Base-by-base conservation (phyloP, 1,139 yeast genomes). In the Kazachstania sp. region DNA sequence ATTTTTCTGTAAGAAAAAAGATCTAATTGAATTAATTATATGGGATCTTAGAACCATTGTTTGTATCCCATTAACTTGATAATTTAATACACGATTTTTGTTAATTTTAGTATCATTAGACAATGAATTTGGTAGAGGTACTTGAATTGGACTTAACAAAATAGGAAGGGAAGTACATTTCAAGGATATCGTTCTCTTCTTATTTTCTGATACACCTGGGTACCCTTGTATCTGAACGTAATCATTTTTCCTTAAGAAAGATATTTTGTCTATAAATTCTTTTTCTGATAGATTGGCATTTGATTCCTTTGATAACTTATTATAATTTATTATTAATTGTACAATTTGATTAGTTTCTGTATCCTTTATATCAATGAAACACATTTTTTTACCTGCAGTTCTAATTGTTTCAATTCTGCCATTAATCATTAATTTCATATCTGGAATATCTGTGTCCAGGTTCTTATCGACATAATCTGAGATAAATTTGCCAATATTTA, bases 121-220 rank as follows among this genome's bases (percentile, higher is more conserved):
- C 29, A 81, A 66, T 49, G 73, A 75, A 28, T 79, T 81, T 0
- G 97, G 96, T 1, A 86, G 60, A 1, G 87, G 81, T 47, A 76
- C 79, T 47, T 87, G 70, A 32, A 92, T 74, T 0, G 96, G 94
- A 0, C 90, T 65, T 11, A 85, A 71, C 19, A 86, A 64, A 30
- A 50, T 55, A 1, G 85, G 64, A 1, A 79, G 72, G 6, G 63
- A 53, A 1, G 67, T 65, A n/a, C 82, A 73, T 54, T 85, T 79
- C 48, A 92, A 59, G 1, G 96, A 83, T 12, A 90, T 68, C 4
- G 58, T 62, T 37, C 45, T 50, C 58, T 86, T 94, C 0, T 95
- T 95, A 1, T 81, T 78, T 47, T 81, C 78, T 0, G 97, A 86
- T 3, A 76, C 64, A 36, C 94, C 85, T 0, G 96, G 88, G 19